These are phyloP conservation scores for Elsinoe perseae DNA, from an alignment of 2,329 filamentous ascomycete species.

Conservation along the genomic window DNA sequence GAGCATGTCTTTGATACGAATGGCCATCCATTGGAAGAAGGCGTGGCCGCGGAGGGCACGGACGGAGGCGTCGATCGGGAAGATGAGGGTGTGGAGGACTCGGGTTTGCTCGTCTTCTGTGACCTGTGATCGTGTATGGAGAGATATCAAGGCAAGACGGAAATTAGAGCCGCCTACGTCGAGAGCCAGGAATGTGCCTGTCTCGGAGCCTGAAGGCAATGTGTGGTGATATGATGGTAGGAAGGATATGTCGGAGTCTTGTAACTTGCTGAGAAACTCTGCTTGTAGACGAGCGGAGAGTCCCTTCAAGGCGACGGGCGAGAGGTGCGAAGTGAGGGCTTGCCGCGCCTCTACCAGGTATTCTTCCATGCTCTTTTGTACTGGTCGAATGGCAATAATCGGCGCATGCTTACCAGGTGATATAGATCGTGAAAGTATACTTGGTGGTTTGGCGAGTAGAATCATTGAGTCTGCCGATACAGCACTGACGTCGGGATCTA, in stretches of 20 bases:
- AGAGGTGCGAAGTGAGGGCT: conserved; percentile 39
- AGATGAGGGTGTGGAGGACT: conserved; percentile 48
- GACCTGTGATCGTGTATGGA: conserved; percentile 42
- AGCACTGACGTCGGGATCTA: no score
- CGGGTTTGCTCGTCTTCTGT: conserved; percentile 40
- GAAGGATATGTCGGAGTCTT: conserved; percentile 54
- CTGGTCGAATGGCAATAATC: background rate
- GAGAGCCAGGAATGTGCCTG: conserved; percentile 53
- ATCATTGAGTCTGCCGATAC: background rate
- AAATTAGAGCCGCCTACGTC: conserved; percentile 61
- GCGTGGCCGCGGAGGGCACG: conserved; percentile 47
- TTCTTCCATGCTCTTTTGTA: conserved; percentile 42
- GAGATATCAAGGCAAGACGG: conserved; percentile 52
- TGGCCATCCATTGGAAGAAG: conserved; percentile 62
- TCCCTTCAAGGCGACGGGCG: conserved; percentile 33
- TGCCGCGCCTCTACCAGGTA: conserved; percentile 37
- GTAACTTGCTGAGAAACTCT: conserved; percentile 49
- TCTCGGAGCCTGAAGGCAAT: conserved; percentile 52
- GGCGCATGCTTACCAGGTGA: conserved; percentile 5
- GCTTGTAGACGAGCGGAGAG: conserved; percentile 40
- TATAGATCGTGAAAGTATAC: background rate
- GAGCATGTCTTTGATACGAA: conserved; percentile 49
- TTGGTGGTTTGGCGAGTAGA: background rate
- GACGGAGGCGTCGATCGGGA: conserved; percentile 49
- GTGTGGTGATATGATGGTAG: conserved; percentile 57